Base-by-base conservation (phyloP, 169 alveolate genomes). In the Plasmodium cynomolgi region DNA sequence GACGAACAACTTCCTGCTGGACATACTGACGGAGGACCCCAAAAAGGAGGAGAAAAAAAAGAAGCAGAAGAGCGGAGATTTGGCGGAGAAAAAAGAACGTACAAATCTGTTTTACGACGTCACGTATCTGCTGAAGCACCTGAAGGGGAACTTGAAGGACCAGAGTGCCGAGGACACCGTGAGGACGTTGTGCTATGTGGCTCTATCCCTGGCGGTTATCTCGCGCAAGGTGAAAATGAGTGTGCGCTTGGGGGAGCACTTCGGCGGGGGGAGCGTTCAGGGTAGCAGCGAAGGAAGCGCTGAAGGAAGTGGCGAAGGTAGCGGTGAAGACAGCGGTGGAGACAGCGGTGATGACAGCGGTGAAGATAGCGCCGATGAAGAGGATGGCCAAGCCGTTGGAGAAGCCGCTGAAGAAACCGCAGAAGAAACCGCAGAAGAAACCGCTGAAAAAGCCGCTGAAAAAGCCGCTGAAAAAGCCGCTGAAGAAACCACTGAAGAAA, bases 21-120 rank as follows among this genome's bases (percentile, higher is more conserved):
- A 84, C 9, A 47, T 41, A 4, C 17, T 37, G 47, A n/a, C 72
- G 17, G 50, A 62, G 74, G 47, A 68, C n/a, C 33, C 44, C 39
- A 23, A 29, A 34, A 29, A n/a, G 9, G 68, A 33, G 34, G 79
- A 83, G 74, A 83, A 83, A 15, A 56, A 7, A 37, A 47, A 86
- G 11, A 79, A 86, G 31, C 62, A 77, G 37, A 50, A 58, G 17
- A 50, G 68, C 17, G 50, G 33, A 33, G 6, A 26, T 11, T 26
- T 7, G n/a, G 20, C 47, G 68, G 33, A 9, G 68, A 88, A 29
- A 72, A 88, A 79, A 23, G 71, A 79, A 79, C 90, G 72, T 13
- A 75, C 83, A 13, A 26, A 68, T 11, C 5, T 79, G 47, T 88
- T 79, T 54, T 23, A 88, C 74, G 31, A 88, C 71, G 74, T 88